Percentiles rank a stretch among this genome's conserved stretches.
Evolutionary conservation across 805 yeast genomes (phyloP).

Genomic region (Torulaspora microellipsoides): DNA sequence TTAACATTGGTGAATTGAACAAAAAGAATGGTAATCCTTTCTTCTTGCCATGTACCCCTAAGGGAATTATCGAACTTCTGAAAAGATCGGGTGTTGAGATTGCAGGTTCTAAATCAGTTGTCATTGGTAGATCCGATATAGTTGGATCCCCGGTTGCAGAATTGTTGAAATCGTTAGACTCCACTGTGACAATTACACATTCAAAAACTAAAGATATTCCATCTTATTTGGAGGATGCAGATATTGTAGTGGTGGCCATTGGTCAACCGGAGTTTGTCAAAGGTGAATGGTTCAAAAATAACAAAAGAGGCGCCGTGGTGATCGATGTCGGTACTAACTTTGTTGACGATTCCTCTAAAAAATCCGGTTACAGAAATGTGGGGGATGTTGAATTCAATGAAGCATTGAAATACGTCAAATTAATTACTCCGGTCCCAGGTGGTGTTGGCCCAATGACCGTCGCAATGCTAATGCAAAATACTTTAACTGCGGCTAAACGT

Average conservation of each 20-base stretch:
- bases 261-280: conserved; percentile 67
- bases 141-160: conserved; percentile 94
- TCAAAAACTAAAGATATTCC: conserved; percentile 64
- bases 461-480: conserved; percentile 73
- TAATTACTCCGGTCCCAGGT: conserved; percentile 85
- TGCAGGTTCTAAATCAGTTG: conserved; percentile 83
- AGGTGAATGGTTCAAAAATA: conserved; percentile 65
- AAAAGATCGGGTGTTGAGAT: conserved; percentile 62
- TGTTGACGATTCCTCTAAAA: conserved; percentile 58
- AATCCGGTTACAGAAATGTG: conserved; percentile 65
- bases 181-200: conserved; percentile 86
- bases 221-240: conserved; percentile 60
- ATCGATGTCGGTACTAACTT: conserved; percentile 84
- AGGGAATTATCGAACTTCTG: conserved; percentile 80
- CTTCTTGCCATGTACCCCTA: conserved; percentile 93
- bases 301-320: conserved; percentile 51
- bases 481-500: conserved; percentile 60
- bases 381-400: conserved; percentile 72
- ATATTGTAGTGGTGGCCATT: conserved; percentile 77
- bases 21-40: conserved; percentile 79
- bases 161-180: conserved; percentile 69
- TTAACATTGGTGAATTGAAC: conserved; percentile 84
- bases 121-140: conserved; percentile 90
- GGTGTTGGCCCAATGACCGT: conserved; percentile 94
- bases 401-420: conserved; percentile 38